phyloP scores from a whole-genome alignment of 768 basidiomycete species.

The Mrakia gelida region DNA sequence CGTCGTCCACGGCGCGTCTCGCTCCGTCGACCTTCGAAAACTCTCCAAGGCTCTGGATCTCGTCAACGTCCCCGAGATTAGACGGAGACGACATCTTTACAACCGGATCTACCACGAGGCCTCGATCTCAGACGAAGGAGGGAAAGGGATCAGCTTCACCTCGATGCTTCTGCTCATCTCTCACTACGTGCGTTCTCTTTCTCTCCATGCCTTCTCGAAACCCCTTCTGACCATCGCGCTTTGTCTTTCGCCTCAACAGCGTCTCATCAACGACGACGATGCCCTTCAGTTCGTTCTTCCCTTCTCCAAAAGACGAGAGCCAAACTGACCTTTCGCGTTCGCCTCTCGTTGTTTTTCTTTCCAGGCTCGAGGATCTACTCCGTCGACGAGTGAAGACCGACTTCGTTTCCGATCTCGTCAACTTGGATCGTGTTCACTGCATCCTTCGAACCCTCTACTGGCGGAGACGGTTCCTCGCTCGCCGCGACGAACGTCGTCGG shows the following conservation, averaged over 20 bases:
- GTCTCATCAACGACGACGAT: conserved; percentile 80
- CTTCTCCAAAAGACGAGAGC: conserved; percentile 52
- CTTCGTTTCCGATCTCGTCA: conserved; percentile 75
- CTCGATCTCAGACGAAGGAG: conserved; percentile 61
- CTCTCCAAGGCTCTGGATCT: conserved; percentile 57
- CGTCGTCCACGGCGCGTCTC: not conserved
- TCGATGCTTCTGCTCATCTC: conserved; percentile 80
- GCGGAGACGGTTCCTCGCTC: conserved; percentile 62
- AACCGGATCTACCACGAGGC: conserved; percentile 84
- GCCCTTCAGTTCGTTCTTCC: conserved; percentile 54
- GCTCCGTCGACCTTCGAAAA: conserved; percentile 57
- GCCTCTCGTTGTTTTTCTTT: not conserved
- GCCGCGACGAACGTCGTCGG: conserved; percentile 44
- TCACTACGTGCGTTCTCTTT: conserved; percentile 57
- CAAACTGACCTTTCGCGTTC: not conserved
- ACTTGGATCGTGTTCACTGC: conserved; percentile 77
- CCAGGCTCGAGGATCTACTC: conserved; percentile 75
- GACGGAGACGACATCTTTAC: conserved; percentile 65
- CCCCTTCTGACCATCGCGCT: not conserved
- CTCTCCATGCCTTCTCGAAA: not conserved
- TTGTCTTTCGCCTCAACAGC: not conserved
- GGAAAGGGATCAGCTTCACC: conserved; percentile 82
- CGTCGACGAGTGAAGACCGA: conserved; percentile 69
- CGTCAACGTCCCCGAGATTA: conserved; percentile 63
- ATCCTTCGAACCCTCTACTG: conserved; percentile 69